phyloP scores from a whole-genome alignment of 768 basidiomycete species.

The Naganishia kalamii region DNA sequence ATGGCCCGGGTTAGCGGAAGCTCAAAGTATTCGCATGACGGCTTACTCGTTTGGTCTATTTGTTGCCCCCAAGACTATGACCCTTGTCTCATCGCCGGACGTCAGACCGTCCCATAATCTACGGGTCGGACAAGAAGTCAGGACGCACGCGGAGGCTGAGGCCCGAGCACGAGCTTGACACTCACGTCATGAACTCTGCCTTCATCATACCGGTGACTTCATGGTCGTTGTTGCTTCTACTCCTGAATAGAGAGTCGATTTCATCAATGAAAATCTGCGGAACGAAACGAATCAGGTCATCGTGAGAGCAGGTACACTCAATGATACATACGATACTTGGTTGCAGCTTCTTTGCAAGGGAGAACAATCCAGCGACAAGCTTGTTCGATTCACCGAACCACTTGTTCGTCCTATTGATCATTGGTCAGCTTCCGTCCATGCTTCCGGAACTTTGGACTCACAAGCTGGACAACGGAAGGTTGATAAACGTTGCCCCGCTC shows the following conservation, averaged over 20 bases:
- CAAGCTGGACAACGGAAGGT: constrained; percentile 66
- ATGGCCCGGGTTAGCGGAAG: not conserved
- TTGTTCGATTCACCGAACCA: constrained; percentile 92
- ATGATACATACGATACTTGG: constrained; percentile 62
- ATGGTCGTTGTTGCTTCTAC: constrained; percentile 80
- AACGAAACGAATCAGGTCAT: not conserved
- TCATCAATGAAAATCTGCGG: constrained; percentile 90
- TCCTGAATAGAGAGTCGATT: constrained; percentile 89
- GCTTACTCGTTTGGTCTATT: constrained; percentile 77
- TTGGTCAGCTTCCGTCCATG: not conserved
- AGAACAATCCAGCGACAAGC: constrained; percentile 87
- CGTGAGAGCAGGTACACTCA: not conserved
- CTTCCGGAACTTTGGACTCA: constrained; percentile 26
- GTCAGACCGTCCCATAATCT: constrained; percentile 93
- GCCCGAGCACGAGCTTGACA: constrained; percentile 16
- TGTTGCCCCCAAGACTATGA: constrained; percentile 88
- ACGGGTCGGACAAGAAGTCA: constrained; percentile 16
- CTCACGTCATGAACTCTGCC: constrained; percentile 55
- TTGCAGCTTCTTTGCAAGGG: constrained; percentile 84
- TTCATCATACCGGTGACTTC: constrained; percentile 99
- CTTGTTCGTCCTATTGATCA: constrained; percentile 35
- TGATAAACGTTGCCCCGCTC: constrained; percentile 93
- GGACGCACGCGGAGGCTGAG: not conserved
- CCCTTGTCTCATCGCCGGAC: constrained; percentile 65
- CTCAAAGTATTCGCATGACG: constrained; percentile 73